Evolutionary conservation across 305 asterid species (phyloP), one percentile per base, ranked within the genome.

Genomic region (Petunia hybrid): DNA sequence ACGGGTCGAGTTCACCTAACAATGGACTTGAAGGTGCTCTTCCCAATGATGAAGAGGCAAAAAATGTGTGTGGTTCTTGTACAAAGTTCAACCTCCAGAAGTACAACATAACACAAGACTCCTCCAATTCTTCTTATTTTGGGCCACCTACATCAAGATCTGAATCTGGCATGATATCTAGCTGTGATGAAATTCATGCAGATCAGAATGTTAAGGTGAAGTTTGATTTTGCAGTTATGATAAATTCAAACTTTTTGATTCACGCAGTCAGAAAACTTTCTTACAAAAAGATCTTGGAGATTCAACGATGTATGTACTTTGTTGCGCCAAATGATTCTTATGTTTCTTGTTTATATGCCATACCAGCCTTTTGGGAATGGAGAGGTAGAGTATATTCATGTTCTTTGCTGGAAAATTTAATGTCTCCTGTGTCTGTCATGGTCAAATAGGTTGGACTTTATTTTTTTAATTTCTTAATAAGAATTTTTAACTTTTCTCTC

Each of bases 171-270:
- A 66, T 45, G n/a, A 31, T 42, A 35, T 75, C 80, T 51, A 55
- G 62, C 35, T 12, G 12, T 36, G 40, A 38, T 75, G 80, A 75
- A 56, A 12, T 36, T 13, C 14, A 46, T 55, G 41, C 40, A 35
- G 43, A 62, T 75, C 35, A 13, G 45, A 56, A 75, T 75, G 8
- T 36, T 35, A 75, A 75, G 80, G 67, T 55, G 38, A 36, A 53
- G 67, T 35, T 53, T 38, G 73, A 35, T 74, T 4, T 66, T 66
- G 39, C 4, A 12, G 43, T 66, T 35, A 13, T 66, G 48, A 66
- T 13, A 5, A 35, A 66, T 40, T 66, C 35, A 40, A 38, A 4
- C 43, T 66, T 66, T 66, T 42, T 6, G 74, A 46, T 46, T 7
- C 53, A 46, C 2, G 53, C 53, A 7, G 53, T 46, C 10, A 22